Evolutionary conservation across 805 yeast species (phyloP).

Genomic region (Candida lessepsii): DNA sequence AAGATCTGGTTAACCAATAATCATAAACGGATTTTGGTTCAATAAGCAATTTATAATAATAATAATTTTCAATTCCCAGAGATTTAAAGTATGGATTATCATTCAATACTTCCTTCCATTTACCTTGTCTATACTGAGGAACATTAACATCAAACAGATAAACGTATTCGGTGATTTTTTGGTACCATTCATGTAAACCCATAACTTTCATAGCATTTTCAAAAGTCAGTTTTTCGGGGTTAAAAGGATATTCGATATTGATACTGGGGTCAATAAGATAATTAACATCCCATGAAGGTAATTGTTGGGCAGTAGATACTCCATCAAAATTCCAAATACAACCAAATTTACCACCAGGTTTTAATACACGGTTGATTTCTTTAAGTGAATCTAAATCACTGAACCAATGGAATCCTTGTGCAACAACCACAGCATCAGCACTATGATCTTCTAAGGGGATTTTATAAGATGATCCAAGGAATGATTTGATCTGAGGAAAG

Average conservation of each 20-base stretch:
- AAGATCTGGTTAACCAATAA: conserved; percentile 56
- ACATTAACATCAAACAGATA: conserved; percentile 42
- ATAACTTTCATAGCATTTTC: conserved; percentile 1
- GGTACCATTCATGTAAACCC: conserved; percentile 28
- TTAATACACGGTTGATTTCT: conserved; percentile 53
- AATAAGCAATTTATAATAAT: conserved; percentile 27
- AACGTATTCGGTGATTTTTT: conserved; percentile 29
- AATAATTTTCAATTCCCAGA: conserved; percentile 32
- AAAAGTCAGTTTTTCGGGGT: conserved; percentile 12
- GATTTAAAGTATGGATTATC: conserved; percentile 32
- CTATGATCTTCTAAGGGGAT: conserved; percentile 46
- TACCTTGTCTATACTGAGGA: conserved; percentile 54
- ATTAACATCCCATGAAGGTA: conserved; percentile 1
- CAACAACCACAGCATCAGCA: conserved; percentile 51
- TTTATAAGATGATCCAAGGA: conserved; percentile 43
- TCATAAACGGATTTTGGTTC: conserved; percentile 39
- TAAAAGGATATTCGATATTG: background rate
- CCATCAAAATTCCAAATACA: conserved; percentile 60
- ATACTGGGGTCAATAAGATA: conserved; percentile 13
- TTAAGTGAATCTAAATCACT: conserved; percentile 46
- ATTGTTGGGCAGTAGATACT: conserved; percentile 15
- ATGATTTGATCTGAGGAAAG: conserved; percentile 37
- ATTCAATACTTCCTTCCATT: conserved; percentile 45
- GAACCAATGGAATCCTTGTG: conserved; percentile 71
- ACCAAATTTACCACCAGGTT: conserved; percentile 48